Evolutionary conservation across 2,329 filamentous ascomycete species (phyloP).

Genomic region (Lasiodiplodia gonubiensis): DNA sequence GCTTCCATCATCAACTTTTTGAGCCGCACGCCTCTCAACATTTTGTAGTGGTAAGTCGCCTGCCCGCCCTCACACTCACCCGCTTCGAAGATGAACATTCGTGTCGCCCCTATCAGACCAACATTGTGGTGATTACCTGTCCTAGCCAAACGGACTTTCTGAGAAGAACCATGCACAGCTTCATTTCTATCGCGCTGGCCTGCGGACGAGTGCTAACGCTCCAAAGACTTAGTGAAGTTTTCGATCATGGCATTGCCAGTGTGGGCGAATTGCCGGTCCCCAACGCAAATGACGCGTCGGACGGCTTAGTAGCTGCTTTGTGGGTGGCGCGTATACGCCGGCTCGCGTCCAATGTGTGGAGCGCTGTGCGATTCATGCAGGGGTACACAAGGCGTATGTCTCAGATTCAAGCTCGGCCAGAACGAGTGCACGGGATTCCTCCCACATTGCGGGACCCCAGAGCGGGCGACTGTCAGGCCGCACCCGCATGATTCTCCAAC

Average conservation of each 20-base stretch:
- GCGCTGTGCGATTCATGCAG: conserved; percentile 18
- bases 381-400: not conserved
- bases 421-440: conserved; percentile 11
- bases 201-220: conserved; percentile 5
- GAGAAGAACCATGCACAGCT: conserved; percentile 19
- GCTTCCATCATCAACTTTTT: not conserved
- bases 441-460: conserved; percentile 24
- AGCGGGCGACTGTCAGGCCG: conserved; percentile 25
- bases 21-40: conserved; percentile 4
- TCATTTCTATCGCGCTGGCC: not conserved
- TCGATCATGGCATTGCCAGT: not conserved
- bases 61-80: not conserved
- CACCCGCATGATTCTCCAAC: conserved; percentile 22
- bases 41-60: conserved; percentile 13
- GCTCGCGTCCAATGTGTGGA: not conserved
- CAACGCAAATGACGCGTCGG: conserved; percentile 12
- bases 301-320: conserved; percentile 1
- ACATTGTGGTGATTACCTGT: conserved; percentile 33
- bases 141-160: conserved; percentile 36
- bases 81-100: conserved; percentile 40
- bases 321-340: conserved; percentile 2
- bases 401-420: conserved; percentile 9
- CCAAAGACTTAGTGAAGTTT: not conserved
- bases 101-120: conserved; percentile 39
- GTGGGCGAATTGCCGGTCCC: not conserved